These are phyloP conservation scores for Gymnopilus dilepis DNA, from an alignment of 768 basidiomycete genomes.

Conservation along the genomic window DNA sequence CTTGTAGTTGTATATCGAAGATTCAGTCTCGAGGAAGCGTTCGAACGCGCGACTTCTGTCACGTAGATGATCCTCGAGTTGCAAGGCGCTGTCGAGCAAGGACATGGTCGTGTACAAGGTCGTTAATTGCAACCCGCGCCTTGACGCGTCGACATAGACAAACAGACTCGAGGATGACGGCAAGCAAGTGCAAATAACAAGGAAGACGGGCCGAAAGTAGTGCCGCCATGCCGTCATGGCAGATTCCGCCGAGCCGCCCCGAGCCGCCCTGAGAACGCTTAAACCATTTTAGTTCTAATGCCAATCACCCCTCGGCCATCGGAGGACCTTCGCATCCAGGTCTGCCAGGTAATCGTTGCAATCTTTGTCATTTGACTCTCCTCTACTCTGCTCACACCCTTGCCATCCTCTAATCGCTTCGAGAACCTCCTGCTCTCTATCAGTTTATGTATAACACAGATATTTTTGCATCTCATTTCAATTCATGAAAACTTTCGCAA, in stretches of 20 bases:
- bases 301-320: background rate
- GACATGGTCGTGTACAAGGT: conserved; percentile 38
- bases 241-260: background rate
- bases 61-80: conserved; percentile 72
- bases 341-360: conserved; percentile 2
- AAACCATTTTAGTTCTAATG: background rate
- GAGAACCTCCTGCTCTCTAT: background rate
- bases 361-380: conserved; percentile 5
- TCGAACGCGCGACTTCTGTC: conserved; percentile 82
- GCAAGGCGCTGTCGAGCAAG: conserved; percentile 60
- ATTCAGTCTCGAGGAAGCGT: conserved; percentile 79
- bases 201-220: background rate
- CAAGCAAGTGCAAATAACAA: background rate
- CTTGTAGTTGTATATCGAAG: conserved; percentile 77
- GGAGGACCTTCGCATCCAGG: background rate
- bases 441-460: background rate
- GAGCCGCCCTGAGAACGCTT: background rate
- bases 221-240: background rate
- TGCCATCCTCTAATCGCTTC: conserved; percentile 1
- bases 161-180: background rate
- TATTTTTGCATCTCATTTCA: background rate
- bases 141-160: conserved; percentile 34
- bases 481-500: background rate
- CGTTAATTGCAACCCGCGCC: conserved; percentile 26
- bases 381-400: background rate